phyloP scores from a whole-genome alignment of 345 rosid genomes.

The Triadica sebifera region DNA sequence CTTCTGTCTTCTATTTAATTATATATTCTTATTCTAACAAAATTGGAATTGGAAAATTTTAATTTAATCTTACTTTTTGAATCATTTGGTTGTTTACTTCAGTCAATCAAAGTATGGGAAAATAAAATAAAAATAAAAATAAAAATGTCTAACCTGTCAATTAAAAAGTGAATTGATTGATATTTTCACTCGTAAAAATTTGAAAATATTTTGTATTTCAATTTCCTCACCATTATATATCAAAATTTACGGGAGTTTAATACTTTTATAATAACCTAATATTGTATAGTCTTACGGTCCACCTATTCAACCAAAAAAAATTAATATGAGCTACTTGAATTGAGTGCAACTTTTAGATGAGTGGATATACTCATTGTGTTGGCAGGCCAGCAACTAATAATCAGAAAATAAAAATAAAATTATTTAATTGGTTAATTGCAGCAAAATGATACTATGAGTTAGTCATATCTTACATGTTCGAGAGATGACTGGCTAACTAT shows the following conservation, averaged over 20 bases:
- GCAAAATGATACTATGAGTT: not conserved
- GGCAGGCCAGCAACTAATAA: not conserved
- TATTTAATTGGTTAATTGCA: not conserved
- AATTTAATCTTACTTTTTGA: not conserved
- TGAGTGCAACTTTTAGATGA: too few relatives aligned
- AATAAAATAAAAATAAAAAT: not conserved
- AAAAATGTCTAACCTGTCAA: not conserved
- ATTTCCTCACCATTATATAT: too few relatives aligned
- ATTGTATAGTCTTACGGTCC: too few relatives aligned
- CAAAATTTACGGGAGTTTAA: too few relatives aligned
- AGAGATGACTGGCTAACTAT: too few relatives aligned
- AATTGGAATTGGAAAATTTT: not conserved
- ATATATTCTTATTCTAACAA: not conserved
- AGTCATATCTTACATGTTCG: too few relatives aligned
- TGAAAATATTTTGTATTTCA: too few relatives aligned
- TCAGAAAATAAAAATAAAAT: not conserved
- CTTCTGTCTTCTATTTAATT: not conserved
- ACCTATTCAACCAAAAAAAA: too few relatives aligned
- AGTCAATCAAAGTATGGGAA: not conserved
- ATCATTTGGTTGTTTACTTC: conserved; percentile 3
- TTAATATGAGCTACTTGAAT: too few relatives aligned
- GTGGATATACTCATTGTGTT: not conserved
- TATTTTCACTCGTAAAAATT: too few relatives aligned
- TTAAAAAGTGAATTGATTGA: too few relatives aligned
- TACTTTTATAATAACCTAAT: too few relatives aligned